Base-by-base conservation (phyloP, 257 asterid genomes). In the Petunia secreta region DNA sequence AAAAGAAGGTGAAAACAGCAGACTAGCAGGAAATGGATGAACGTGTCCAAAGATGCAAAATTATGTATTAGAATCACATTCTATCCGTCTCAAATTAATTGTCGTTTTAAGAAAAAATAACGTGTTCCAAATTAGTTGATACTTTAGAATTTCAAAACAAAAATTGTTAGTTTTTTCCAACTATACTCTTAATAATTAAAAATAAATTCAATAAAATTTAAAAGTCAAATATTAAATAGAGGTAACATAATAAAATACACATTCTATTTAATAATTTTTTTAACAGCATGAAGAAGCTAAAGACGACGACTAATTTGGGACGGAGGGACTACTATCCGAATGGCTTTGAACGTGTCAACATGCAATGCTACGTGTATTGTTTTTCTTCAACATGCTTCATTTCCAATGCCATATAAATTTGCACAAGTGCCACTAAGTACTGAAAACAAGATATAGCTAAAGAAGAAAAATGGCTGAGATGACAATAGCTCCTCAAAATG, bases 381-480 rank as follows among this genome's bases (percentile, higher is more conserved):
- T 25, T 25, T 50, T 50, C 54, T 50, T 50, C 54, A 50, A 11
- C 54, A 6, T 2, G 54, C 75, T 66, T 8, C 7, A 43, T n/a
- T 68, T 16, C 40, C 38, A 14, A 67, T 43, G 57, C 52, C 40
- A 44, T 44, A 69, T 25, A 9, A 46, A 69, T 46, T n/a, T 43
- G n/a, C n/a, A 54, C 16, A 13, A 54, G n/a, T 55, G 60, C 7
- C 60, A 57, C 43, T n/a, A 14, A 67, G 39, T 6, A 59, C 44
- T 37, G 38, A 14, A 9, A 9, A 36, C 25, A 48, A 59, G 50
- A 34, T 4, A n/a, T 9, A 57, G 9, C 6, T 36, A 58, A 75
- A 63, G 43, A 25, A 6, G 60, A 68, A 55, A 54, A 64, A 90
- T 92, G 93, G 95, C 95, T 6, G 92, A 90, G 82, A 91, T 84